Conservation (phyloP, 371 early-diverging fungal species). For the Ordospora pajunii region DNA sequence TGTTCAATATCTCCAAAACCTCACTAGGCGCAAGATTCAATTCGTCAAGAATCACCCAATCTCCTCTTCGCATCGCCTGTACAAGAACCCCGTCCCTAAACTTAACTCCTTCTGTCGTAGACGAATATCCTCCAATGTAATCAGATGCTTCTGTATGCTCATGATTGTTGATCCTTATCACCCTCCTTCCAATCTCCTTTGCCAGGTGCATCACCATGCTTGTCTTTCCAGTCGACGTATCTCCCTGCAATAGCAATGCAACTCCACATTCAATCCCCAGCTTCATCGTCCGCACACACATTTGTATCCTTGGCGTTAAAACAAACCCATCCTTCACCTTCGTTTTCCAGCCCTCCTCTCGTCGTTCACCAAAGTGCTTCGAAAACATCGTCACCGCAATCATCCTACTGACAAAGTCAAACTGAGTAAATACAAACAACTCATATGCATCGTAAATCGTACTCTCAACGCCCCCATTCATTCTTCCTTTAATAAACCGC, state of each 20-base stretch:
- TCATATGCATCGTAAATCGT: conserved; percentile 78
- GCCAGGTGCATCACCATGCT: conserved; percentile 92
- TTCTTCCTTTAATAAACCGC: conserved; percentile 64
- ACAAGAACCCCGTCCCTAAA: conserved; percentile 93
- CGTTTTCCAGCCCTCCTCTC: conserved; percentile 64
- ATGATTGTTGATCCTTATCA: conserved; percentile 98
- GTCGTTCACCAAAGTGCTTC: conserved; percentile 66
- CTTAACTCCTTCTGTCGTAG: conserved; percentile 60
- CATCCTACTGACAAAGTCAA: conserved; percentile 29
- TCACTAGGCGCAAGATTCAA: conserved; percentile 96
- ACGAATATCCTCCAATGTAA: conserved; percentile 82
- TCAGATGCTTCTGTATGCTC: conserved; percentile 97
- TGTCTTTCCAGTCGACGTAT: conserved; percentile 97
- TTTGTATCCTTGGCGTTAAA: conserved; percentile 72
- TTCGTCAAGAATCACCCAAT: conserved; percentile 98
- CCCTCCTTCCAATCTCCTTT: conserved; percentile 74
- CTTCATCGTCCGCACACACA: conserved; percentile 73
- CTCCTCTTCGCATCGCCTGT: conserved; percentile 82
- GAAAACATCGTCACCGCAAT: conserved; percentile 16
- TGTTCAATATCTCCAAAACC: conserved; percentile 94
- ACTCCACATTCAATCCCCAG: conserved; percentile 78
- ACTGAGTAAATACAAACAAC: conserved; percentile 80
- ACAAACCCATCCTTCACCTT: conserved; percentile 65
- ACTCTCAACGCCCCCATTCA: conserved; percentile 68
- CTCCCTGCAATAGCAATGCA: conserved; percentile 97